phyloP scores from a whole-genome alignment of 768 basidiomycete species.

The Exidia glandulosa region DNA sequence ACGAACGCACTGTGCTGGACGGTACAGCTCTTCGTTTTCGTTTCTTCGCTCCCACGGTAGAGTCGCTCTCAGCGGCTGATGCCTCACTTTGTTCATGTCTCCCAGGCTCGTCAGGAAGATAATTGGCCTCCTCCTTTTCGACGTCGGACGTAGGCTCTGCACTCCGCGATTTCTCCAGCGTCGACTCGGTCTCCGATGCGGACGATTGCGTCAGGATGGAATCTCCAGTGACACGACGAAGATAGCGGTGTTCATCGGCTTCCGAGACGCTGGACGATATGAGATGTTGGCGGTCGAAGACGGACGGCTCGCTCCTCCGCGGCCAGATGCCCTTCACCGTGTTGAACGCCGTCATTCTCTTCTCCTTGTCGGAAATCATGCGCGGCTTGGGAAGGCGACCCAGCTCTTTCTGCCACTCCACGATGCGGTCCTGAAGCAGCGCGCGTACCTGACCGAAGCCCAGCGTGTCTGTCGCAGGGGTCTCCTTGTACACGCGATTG shows the following conservation, averaged over 20 bases:
- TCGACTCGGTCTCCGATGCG: constrained; percentile 36
- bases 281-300: constrained; percentile 42
- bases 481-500: constrained; percentile 70
- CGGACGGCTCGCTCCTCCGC: constrained; percentile 42
- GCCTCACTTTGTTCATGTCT: not conserved
- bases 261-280: constrained; percentile 64
- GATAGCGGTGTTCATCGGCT: constrained; percentile 46
- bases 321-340: constrained; percentile 47
- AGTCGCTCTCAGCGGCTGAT: constrained; percentile 31
- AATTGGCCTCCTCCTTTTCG: constrained; percentile 11
- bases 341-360: constrained; percentile 21
- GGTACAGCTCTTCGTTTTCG: not conserved
- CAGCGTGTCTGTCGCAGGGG: constrained; percentile 72
- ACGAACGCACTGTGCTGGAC: no score
- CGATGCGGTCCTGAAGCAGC: constrained; percentile 83
- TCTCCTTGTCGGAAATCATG: constrained; percentile 37
- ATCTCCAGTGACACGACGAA: constrained; percentile 40
- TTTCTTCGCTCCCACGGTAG: constrained; percentile 56
- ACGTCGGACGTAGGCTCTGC: constrained; percentile 31
- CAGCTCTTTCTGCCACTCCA: constrained; percentile 94
- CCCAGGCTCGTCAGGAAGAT: not conserved
- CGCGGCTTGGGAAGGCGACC: constrained; percentile 71
- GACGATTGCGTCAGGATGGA: constrained; percentile 30
- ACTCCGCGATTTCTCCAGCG: constrained; percentile 46
- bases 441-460: constrained; percentile 79